phyloP scores from a whole-genome alignment of 2,329 filamentous ascomycete genomes.

The Ceratocystis diversiconidia region DNA sequence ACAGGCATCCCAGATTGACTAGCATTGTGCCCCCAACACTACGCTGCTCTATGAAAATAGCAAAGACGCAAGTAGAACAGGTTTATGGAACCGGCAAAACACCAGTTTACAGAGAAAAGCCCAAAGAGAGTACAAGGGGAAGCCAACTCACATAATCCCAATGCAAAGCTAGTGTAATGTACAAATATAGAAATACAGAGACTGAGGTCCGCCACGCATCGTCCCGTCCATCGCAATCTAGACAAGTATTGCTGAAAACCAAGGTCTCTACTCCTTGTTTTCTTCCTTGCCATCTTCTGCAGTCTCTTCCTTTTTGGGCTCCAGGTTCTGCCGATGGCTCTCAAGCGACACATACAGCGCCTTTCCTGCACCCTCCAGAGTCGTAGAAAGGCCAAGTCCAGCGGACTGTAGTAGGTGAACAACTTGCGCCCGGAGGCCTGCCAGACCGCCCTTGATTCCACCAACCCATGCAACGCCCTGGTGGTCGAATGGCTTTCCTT shows the following conservation, averaged over 20 bases:
- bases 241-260: background rate
- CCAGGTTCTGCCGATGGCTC: conserved; percentile 63
- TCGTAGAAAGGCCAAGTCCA: conserved; percentile 60
- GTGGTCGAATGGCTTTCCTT: conserved; percentile 69
- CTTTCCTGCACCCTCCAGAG: conserved; percentile 67
- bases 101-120: background rate
- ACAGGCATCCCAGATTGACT: too few relatives aligned
- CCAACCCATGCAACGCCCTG: conserved; percentile 53
- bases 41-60: too few relatives aligned
- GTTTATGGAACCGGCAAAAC: background rate
- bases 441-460: conserved; percentile 66
- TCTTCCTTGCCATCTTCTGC: background rate
- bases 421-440: conserved; percentile 67
- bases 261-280: conserved; percentile 9
- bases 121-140: background rate
- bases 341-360: conserved; percentile 82
- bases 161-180: background rate
- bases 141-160: background rate
- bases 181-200: background rate
- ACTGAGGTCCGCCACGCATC: background rate
- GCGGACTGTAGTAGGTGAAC: conserved; percentile 67
- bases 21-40: too few relatives aligned
- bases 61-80: background rate
- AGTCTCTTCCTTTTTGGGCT: conserved; percentile 35
- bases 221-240: too few relatives aligned